Evolutionary conservation across 169 alveolate genomes (phyloP), one percentile per base, ranked within the genome.

Genomic region (Theileria annulata): DNA sequence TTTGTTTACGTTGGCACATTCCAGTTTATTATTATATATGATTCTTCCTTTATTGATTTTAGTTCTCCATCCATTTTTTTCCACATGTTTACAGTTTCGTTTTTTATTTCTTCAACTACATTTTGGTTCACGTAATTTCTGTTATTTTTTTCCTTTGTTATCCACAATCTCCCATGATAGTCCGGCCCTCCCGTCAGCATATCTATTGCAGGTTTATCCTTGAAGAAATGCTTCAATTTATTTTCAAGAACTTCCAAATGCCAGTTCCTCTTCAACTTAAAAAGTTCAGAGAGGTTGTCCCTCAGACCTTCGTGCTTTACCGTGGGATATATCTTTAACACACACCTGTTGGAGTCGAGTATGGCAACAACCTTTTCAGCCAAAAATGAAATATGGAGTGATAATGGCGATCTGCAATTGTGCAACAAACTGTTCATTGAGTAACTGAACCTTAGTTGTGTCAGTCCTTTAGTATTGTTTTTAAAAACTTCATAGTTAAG

Each of bases 111-210:
- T 0, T 49, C 72, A 1, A 64, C 51, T 64, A 3, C 54, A 10
- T 64, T 64, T 64, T 10, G 8, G 48, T 25, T 23, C 17, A 19
- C 25, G 21, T 66, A 56, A 51, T 77, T 77, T 19, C 42, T 9
- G 0, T 25, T 63, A 47, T 77, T 77, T 23, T 25, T 62, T 19
- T 77, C 71, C 2, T 49, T 56, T 9, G 76, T 77, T 19, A 77
- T 33, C 85, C 80, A 77, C 6, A 77, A 47, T 19, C 85, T 77
- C 31, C 76, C 85, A 35, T 77, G 77, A 71, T 62, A 69, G 54
- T 77, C 68, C 17, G 85, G 85, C 2, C 63, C 69, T 0, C 85
- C 85, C 13, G 85, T 77, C 5, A 77, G 21, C n/a, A 67, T 56
- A 27, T 77, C 85, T 4, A 77, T 58, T 2, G 78, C 77, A 23